Conservation (phyloP, 495 filamentous ascomycete genomes). For the Hypoxylon perforatum region DNA sequence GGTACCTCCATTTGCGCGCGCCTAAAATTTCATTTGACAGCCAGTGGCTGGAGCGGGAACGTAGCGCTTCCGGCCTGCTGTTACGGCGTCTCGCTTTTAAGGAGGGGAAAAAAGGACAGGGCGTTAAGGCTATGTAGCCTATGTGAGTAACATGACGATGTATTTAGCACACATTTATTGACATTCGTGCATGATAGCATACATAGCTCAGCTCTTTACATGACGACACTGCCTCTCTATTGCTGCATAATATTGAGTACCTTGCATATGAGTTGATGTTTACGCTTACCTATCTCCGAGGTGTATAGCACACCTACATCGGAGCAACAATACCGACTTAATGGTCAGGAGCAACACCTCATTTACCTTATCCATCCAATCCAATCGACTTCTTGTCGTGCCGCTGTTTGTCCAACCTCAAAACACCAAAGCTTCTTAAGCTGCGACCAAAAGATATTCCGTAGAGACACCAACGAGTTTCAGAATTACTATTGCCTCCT, state of each 20-base stretch:
- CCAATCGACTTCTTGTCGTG: conserved; percentile 18
- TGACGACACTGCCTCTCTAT: neutral
- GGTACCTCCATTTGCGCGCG: conserved; percentile 30
- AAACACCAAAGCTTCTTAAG: conserved; percentile 21
- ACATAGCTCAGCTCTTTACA: no score
- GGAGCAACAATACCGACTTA: neutral
- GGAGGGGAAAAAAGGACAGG: neutral
- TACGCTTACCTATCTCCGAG: no score
- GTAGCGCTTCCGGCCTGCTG: conserved; percentile 1
- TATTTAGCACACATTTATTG: conserved; percentile 5
- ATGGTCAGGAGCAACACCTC: neutral
- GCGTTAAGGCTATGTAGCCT: neutral
- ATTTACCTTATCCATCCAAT: neutral
- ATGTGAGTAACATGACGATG: no score
- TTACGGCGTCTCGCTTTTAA: conserved; percentile 31
- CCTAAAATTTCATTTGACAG: conserved; percentile 14
- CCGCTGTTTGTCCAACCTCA: conserved; percentile 28
- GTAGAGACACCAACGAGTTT: conserved; percentile 22
- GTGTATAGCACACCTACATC: neutral
- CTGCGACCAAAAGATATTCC: conserved; percentile 20
- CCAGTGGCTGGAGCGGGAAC: conserved; percentile 16
- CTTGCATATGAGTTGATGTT: neutral
- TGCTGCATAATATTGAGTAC: neutral
- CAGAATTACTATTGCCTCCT: conserved; percentile 30
- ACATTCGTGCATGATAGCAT: neutral